These are phyloP conservation scores for Sanghuangporus sanghuang DNA, from an alignment of 1,284 basidiomycete genomes.

Conservation along the genomic window DNA sequence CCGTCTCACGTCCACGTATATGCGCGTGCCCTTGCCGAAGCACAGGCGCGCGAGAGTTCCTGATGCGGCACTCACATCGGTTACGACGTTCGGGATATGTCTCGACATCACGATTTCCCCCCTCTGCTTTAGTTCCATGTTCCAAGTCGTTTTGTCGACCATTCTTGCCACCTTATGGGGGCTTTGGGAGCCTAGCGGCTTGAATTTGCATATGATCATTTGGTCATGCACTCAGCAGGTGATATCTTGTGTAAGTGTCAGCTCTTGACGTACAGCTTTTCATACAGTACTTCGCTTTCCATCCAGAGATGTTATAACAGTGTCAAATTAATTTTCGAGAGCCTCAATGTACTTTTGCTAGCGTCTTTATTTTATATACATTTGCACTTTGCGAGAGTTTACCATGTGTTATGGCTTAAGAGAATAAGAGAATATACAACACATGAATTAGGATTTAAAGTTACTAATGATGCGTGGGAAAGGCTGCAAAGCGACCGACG, in stretches of 20 bases:
- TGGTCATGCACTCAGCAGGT: neutral
- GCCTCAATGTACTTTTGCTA: constrained; percentile 10
- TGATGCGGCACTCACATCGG: neutral
- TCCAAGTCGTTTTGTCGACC: neutral
- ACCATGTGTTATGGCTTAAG: neutral
- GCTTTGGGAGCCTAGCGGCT: neutral
- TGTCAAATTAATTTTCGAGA: constrained; percentile 10
- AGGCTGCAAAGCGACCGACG: neutral
- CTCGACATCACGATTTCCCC: neutral
- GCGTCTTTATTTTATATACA: neutral
- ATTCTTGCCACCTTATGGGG: neutral
- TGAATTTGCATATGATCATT: neutral
- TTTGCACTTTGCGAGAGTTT: neutral
- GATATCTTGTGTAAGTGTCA: neutral
- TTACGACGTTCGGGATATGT: neutral
- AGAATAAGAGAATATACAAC: neutral
- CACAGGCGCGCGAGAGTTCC: constrained; percentile 22
- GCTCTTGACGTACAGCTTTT: constrained; percentile 1
- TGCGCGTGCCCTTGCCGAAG: constrained; percentile 46
- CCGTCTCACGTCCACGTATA: constrained; percentile 66
- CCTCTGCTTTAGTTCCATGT: neutral
- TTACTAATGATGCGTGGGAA: constrained; percentile 4
- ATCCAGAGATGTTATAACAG: constrained; percentile 1
- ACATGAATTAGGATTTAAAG: neutral
- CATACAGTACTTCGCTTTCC: constrained; percentile 6